Evolutionary conservation across 179 eudicot genomes (phyloP), one percentile per base, ranked within the genome.

Genomic region (Gypsophila paniculata): DNA sequence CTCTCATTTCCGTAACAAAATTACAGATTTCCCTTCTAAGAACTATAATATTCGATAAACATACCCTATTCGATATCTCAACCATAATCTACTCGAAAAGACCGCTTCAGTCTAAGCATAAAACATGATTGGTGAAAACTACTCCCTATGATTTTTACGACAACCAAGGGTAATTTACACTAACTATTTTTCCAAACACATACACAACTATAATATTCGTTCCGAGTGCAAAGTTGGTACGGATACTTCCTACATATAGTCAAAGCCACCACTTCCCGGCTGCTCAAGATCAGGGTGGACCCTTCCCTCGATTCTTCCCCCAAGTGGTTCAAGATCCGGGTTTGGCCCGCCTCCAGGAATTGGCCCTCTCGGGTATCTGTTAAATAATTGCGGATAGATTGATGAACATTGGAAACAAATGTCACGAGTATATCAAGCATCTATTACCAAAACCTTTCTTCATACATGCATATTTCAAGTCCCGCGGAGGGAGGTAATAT

Each of bases 281-380:
- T 84, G 96, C 77, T 91, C 87, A 62, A 91, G 83, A 72, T 91
- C 97, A 7, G 97, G 96, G 79, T 91, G 90, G 36, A 80, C 54
- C 79, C 82, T 76, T 38, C 76, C 70, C 9, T 61, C 72, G n/a
- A 48, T 70, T 14, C 63, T 17, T 8, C 69, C 49, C n/a, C 69
- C 8, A 51, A 58, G 60, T 14, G 63, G 78, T 61, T 61, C 59
- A 15, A 69, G 54, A 55, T 68, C 73, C n/a, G 81, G 82, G 39
- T 68, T 62, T 34, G 52, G 53, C 15, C 87, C 84, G 15, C 86
- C 73, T 10, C 86, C 85, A 54, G 71, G 73, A 32, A 42, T 14
- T 14, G 91, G 94, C 73, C 87, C 81, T 72, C 86, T 75, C 36
- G 93, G 93, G 32, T 76, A 67, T 82, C 95, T 91, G 70, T 38